Evolutionary conservation across 306 rosid species (phyloP), one percentile per base, ranked within the genome.

Genomic region (Argentina anserina): DNA sequence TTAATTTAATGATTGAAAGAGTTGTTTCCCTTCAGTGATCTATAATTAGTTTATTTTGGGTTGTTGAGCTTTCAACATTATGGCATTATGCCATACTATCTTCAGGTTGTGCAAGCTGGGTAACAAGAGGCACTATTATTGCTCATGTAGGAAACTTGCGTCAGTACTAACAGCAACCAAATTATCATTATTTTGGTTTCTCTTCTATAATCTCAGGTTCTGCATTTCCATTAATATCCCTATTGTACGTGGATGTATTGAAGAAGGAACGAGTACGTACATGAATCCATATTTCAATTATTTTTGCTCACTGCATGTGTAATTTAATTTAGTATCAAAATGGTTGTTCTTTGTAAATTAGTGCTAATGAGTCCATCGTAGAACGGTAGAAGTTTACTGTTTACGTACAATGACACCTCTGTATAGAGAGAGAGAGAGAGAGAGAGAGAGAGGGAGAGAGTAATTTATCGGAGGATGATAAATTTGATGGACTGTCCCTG

Each of bases 51-150:
- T 72, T 72, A 61, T 62, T 2, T 49, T 23, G 15, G 76, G 80
- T 21, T 72, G 70, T 55, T 74, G 56, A 78, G 82, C 82, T 78
- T 73, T 81, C 82, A 62, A 53, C 79, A 52, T 74, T 33, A 33
- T n/a, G n/a, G n/a, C n/a, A n/a, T 47, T 63, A 64, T 63, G 33
- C 15, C 69, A 64, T 65, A 41, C 56, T 41, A 6, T 71, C 55
- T 41, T 64, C 69, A 64, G 69, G 49, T 64, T 64, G 49, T 39
- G 49, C 69, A 37, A 64, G 69, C 33, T 64, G 67, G 67, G 67
- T 62, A 64, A 64, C 49, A 64, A 9, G 69, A 64, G 28, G 69
- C 49, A 64, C 41, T 39, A 39, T 64, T 37, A 64, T 37, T 64
- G 20, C 67, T 34, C 40, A 9, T 6, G 15, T 26, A 23, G 62